These are phyloP conservation scores for Dendrocalamus sinicus DNA, from an alignment of 176 grass and related monocot species.

Conservation along the genomic window DNA sequence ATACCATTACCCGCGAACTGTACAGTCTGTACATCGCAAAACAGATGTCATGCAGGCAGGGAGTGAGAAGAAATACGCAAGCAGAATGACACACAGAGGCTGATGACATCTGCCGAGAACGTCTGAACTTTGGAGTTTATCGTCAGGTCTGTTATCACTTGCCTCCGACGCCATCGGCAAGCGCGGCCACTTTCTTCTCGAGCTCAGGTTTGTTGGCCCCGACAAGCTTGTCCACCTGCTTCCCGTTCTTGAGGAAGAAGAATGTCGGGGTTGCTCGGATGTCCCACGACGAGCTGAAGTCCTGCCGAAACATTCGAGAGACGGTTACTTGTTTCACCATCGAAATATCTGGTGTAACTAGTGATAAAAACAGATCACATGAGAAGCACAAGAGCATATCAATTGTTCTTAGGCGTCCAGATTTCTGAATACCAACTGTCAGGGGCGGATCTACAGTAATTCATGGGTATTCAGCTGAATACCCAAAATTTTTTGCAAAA, in stretches of 20 bases:
- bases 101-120: not conserved
- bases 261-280: conserved; percentile 92
- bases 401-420: not conserved
- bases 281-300: conserved; percentile 92
- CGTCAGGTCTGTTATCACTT: too few relatives aligned
- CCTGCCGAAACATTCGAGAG: conserved; percentile 47
- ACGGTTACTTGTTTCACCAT: not conserved
- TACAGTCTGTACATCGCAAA: not conserved
- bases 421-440: too few relatives aligned
- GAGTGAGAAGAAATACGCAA: not conserved
- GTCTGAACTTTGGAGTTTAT: too few relatives aligned
- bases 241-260: conserved; percentile 82
- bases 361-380: not conserved
- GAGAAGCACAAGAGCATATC: not conserved
- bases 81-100: not conserved
- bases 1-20: not conserved
- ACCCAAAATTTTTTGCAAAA: too few relatives aligned
- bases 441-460: too few relatives aligned
- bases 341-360: not conserved
- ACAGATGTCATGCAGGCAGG: not conserved
- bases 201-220: conserved; percentile 91
- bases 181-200: conserved; percentile 67
- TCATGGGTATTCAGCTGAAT: too few relatives aligned
- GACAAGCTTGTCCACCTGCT: conserved; percentile 89
- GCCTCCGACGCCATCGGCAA: conserved; percentile 21